These are phyloP conservation scores for Physcia stellaris DNA, from an alignment of 495 filamentous ascomycete species.

Conservation along the genomic window DNA sequence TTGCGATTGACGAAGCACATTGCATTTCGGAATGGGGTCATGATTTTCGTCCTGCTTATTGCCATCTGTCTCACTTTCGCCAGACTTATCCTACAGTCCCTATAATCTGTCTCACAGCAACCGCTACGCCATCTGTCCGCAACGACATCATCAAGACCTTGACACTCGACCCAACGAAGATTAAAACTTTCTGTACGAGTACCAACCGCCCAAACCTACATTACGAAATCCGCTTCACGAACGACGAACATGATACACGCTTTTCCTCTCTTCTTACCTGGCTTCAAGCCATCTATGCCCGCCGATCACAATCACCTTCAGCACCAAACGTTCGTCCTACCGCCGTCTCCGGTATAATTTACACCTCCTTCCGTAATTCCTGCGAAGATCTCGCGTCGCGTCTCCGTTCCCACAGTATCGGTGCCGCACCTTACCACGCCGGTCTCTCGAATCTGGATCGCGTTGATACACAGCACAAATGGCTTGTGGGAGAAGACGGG, in stretches of 20 bases:
- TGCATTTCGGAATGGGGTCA: constrained; percentile 98
- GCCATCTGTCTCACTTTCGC: constrained; percentile 79
- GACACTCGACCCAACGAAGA: constrained; percentile 38
- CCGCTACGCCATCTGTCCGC: constrained; percentile 68
- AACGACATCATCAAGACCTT: constrained; percentile 67
- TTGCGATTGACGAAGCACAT: constrained; percentile 91
- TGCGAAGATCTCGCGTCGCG: constrained; percentile 55
- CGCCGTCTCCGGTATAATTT: constrained; percentile 75
- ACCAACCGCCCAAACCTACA: constrained; percentile 76
- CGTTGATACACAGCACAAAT: constrained; percentile 40
- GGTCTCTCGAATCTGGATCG: constrained; percentile 30
- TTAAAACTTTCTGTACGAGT: constrained; percentile 69
- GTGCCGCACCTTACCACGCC: constrained; percentile 37
- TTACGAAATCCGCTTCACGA: constrained; percentile 81
- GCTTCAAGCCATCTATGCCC: constrained; percentile 54
- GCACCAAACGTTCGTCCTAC: constrained; percentile 36
- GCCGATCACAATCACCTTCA: constrained; percentile 37
- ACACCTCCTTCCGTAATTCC: constrained; percentile 65
- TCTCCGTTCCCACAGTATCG: constrained; percentile 25
- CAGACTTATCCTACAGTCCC: constrained; percentile 67
- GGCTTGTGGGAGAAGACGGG: constrained; percentile 58
- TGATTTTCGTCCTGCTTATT: constrained; percentile 89
- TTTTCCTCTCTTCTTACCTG: constrained; percentile 57
- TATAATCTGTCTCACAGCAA: constrained; percentile 83
- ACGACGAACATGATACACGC: constrained; percentile 55